Conservation (phyloP, 2,329 filamentous ascomycete species). For the Fusarium mangiferae region DNA sequence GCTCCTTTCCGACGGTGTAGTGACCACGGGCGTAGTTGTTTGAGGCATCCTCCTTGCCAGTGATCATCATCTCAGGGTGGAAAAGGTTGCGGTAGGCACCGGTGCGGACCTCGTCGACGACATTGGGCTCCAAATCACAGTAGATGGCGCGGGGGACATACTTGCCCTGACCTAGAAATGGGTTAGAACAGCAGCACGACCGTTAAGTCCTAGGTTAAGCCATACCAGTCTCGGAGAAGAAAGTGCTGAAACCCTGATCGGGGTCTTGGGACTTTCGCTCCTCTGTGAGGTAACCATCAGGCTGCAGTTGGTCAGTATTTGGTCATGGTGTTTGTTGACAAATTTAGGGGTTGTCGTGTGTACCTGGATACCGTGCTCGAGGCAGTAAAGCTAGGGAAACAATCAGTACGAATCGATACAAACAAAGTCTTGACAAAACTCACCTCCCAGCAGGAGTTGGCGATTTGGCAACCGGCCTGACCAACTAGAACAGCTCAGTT, state of each 20-base stretch:
- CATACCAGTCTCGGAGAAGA: slow-evolving; percentile 99
- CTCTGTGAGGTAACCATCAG: slow-evolving; percentile 97
- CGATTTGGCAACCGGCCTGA: slow-evolving; percentile 99
- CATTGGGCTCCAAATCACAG: slow-evolving; percentile 99
- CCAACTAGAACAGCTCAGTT: slow-evolving; percentile 78
- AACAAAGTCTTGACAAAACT: slow-evolving; percentile 55
- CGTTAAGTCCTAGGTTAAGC: neutral
- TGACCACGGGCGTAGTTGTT: slow-evolving; percentile 99
- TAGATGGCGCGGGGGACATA: slow-evolving; percentile 99
- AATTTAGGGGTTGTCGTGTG: slow-evolving; percentile 47
- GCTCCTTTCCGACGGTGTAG: slow-evolving; percentile 99
- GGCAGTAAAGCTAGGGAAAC: slow-evolving; percentile 87
- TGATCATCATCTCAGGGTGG: slow-evolving; percentile 99
- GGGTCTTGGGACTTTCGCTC: slow-evolving; percentile 94
- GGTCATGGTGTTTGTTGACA: slow-evolving; percentile 31
- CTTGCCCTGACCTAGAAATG: slow-evolving; percentile 85
- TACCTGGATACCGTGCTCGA: slow-evolving; percentile 99
- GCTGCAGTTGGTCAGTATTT: slow-evolving; percentile 63
- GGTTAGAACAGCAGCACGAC: slow-evolving; percentile 26
- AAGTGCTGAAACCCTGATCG: slow-evolving; percentile 99
- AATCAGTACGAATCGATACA: slow-evolving; percentile 35
- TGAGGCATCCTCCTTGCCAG: slow-evolving; percentile 99
- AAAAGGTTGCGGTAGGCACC: slow-evolving; percentile 96
- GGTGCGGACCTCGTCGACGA: slow-evolving; percentile 98
- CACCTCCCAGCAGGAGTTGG: slow-evolving; percentile 99